Evolutionary conservation across 805 yeast genomes (phyloP).

Genomic region (Kuraishia hungarica): DNA sequence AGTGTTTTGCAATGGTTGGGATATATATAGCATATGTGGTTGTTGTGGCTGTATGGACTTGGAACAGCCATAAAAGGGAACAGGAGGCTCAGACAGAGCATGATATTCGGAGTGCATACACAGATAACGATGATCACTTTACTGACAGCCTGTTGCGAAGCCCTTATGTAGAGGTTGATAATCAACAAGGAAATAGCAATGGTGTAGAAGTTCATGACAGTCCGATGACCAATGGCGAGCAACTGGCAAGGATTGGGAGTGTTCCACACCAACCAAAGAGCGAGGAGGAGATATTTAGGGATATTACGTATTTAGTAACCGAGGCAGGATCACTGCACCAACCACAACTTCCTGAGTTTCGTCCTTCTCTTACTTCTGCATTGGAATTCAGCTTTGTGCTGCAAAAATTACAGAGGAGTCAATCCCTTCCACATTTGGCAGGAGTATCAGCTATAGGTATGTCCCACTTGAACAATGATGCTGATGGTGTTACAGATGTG

Average conservation of each 20-base stretch:
- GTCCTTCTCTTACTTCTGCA: constrained; percentile 9
- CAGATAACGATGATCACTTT: constrained; percentile 8
- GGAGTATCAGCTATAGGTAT: neutral
- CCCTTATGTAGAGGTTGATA: neutral
- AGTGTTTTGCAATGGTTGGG: constrained; percentile 45
- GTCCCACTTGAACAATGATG: neutral
- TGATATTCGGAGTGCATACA: constrained; percentile 19
- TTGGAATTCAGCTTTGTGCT: constrained; percentile 9
- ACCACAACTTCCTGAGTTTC: neutral
- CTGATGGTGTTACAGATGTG: neutral
- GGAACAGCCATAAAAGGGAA: constrained; percentile 11
- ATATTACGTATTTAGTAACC: neutral
- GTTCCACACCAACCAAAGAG: neutral
- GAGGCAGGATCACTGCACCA: neutral
- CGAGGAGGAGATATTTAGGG: neutral
- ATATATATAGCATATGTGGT: constrained; percentile 56
- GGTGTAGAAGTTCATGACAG: neutral
- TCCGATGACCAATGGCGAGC: neutral
- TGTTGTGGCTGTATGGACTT: constrained; percentile 36
- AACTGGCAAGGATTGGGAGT: neutral
- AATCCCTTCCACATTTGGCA: constrained; percentile 2
- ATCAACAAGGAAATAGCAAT: neutral
- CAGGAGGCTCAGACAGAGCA: constrained; percentile 9
- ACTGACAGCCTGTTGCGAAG: neutral
- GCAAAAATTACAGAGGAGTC: constrained; percentile 4